A percentile compares a stretch with the other conserved stretches of the same genome.
phyloP scores from a whole-genome alignment of 1,284 basidiomycete genomes.

The Ustilago crameri region DNA sequence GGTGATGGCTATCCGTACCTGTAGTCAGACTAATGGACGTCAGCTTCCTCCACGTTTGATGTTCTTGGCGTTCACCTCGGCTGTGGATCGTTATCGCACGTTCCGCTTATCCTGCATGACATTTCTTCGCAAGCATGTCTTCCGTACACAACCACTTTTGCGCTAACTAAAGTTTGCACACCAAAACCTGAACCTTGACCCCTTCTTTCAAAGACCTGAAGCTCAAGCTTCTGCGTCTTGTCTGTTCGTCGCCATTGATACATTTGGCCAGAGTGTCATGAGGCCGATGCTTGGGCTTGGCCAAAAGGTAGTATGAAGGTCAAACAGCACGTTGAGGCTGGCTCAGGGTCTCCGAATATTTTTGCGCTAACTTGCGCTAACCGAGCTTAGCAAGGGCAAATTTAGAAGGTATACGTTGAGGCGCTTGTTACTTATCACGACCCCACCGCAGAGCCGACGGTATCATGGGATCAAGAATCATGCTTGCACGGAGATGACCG shows the following conservation, averaged over 20 bases:
- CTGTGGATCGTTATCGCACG: slow-evolving; percentile 39
- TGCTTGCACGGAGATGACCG: slow-evolving; percentile 33
- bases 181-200: no score
- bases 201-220: no score
- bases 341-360: no score
- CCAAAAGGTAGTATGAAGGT: no score
- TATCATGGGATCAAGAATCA: slow-evolving; percentile 1
- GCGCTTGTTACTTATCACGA: slow-evolving; percentile 8
- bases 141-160: slow-evolving; percentile 1
- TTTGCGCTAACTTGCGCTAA: no score
- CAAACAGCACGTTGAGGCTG: no score
- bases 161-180: neutral
- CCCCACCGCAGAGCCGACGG: slow-evolving; percentile 33
- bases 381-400: neutral
- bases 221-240: neutral
- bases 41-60: slow-evolving; percentile 14
- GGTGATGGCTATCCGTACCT: neutral
- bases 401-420: no score
- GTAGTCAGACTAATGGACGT: neutral
- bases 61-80: slow-evolving; percentile 27
- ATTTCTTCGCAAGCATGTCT: slow-evolving; percentile 8
- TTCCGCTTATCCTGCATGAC: slow-evolving; percentile 24
- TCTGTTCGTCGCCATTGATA: no score
- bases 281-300: no score
- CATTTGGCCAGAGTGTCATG: no score